A percentile compares a stretch with the other conserved stretches of the same genome.
Conservation (phyloP, 257 asterid species). For the Oldenlandia corymbosa region DNA sequence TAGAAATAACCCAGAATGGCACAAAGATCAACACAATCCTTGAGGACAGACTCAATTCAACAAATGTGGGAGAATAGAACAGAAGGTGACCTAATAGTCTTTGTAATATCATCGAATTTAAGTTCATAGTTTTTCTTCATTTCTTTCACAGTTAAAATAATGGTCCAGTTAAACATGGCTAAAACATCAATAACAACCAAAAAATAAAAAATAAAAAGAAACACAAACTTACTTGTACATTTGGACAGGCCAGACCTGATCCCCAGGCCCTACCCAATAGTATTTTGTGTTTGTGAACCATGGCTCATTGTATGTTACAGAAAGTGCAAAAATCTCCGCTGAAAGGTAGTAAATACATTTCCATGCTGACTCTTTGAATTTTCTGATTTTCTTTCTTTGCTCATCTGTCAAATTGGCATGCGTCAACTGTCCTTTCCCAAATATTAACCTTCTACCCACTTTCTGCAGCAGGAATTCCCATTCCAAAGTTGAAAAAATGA, state of each 20-base stretch:
- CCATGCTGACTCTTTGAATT: slow-evolving; percentile 99
- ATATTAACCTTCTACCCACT: slow-evolving; percentile 59
- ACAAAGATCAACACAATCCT: not conserved
- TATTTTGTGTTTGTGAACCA: slow-evolving; percentile 70
- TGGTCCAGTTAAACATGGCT: too few species aligned
- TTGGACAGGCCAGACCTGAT: slow-evolving; percentile 83
- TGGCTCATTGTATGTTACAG: slow-evolving; percentile 81
- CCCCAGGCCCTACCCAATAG: slow-evolving; percentile 91
- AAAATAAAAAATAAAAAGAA: slow-evolving; percentile 4
- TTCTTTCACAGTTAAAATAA: not conserved
- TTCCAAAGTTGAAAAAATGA: slow-evolving; percentile 9
- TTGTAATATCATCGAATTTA: not conserved
- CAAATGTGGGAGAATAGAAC: not conserved
- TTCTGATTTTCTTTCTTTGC: slow-evolving; percentile 57
- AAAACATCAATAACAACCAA: too few species aligned
- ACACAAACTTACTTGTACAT: slow-evolving; percentile 58
- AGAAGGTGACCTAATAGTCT: not conserved
- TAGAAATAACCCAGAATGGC: not conserved
- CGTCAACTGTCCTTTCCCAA: slow-evolving; percentile 53
- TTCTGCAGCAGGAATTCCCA: slow-evolving; percentile 48
- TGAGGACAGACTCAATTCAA: not conserved
- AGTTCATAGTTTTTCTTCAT: not conserved
- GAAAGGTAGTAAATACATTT: slow-evolving; percentile 84
- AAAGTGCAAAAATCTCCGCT: slow-evolving; percentile 74
- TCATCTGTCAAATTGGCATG: slow-evolving; percentile 44